A percentile compares a stretch with the other conserved stretches of the same genome.
Conservation (phyloP, 345 rosid genomes). For the Jatropha curcas region DNA sequence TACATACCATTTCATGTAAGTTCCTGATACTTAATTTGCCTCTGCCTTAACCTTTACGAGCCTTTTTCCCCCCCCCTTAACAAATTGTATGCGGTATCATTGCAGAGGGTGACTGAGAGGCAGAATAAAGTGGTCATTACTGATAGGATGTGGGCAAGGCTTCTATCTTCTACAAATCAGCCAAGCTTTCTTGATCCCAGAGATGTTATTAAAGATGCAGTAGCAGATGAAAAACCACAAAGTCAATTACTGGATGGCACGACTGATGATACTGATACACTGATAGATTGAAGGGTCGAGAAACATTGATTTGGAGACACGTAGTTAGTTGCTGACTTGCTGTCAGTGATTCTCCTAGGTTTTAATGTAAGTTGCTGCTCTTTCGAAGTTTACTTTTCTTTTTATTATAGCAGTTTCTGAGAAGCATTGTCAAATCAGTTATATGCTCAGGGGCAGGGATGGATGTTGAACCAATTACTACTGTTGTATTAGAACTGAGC, state of each 20-base stretch:
- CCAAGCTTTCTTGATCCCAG: slow-evolving; percentile 59
- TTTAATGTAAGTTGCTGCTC: neutral
- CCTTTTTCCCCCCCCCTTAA: too few relatives aligned
- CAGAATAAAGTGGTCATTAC: slow-evolving; percentile 75
- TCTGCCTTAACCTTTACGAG: neutral
- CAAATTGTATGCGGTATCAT: neutral
- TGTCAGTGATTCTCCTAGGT: neutral
- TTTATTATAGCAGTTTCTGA: neutral
- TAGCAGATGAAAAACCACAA: neutral
- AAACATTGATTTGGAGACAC: too few relatives aligned
- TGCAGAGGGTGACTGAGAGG: slow-evolving; percentile 64
- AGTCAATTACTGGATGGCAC: neutral
- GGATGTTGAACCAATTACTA: neutral
- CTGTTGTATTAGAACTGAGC: neutral
- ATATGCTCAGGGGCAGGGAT: neutral
- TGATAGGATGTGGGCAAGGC: slow-evolving; percentile 89
- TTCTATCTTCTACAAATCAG: slow-evolving; percentile 73
- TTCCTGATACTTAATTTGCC: neutral
- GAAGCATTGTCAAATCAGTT: neutral
- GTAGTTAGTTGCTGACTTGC: too few relatives aligned
- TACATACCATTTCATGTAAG: slow-evolving; percentile 22
- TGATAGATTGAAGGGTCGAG: neutral
- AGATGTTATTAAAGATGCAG: neutral
- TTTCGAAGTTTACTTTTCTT: too few relatives aligned
- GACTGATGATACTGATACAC: neutral